These are phyloP conservation scores for Apophysomyces elegans DNA, from an alignment of 371 early-diverging fungal genomes.

Conservation along the genomic window DNA sequence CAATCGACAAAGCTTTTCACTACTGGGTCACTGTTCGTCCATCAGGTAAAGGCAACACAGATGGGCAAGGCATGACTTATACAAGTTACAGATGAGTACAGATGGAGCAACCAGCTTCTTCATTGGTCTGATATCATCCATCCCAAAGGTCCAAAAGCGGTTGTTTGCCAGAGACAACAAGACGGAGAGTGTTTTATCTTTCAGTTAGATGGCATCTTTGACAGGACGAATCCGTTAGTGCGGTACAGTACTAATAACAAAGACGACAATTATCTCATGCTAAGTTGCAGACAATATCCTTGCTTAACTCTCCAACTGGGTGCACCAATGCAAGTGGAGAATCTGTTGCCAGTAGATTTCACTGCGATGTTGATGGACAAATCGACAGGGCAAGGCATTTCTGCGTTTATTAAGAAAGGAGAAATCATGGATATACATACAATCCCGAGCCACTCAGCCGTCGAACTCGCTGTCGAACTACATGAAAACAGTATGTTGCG, in stretches of 20 bases:
- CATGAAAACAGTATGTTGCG: constrained; percentile 52
- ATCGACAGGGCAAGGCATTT: constrained; percentile 47
- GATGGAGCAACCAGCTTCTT: constrained; percentile 69
- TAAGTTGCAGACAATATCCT: constrained; percentile 57
- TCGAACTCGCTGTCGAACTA: constrained; percentile 65
- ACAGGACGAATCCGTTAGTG: constrained; percentile 35
- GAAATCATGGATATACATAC: constrained; percentile 63
- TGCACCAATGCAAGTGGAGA: constrained; percentile 83
- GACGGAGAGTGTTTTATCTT: constrained; percentile 24
- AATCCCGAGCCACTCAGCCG: constrained; percentile 60
- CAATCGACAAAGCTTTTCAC: constrained; percentile 66
- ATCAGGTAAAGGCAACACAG: constrained; percentile 36
- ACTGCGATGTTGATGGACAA: constrained; percentile 45
- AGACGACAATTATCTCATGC: neutral
- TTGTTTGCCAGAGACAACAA: constrained; percentile 36
- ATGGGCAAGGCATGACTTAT: neutral
- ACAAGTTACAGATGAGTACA: constrained; percentile 50
- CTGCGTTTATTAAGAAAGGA: constrained; percentile 53
- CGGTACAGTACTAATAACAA: constrained; percentile 17
- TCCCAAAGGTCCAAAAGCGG: constrained; percentile 31
- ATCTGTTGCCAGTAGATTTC: constrained; percentile 80
- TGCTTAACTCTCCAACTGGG: constrained; percentile 68
- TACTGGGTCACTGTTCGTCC: constrained; percentile 71
- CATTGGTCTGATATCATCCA: constrained; percentile 71
- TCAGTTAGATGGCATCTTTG: constrained; percentile 37